Conservation (phyloP, 1,139 yeast species). For the Geotrichum aggregatum region DNA sequence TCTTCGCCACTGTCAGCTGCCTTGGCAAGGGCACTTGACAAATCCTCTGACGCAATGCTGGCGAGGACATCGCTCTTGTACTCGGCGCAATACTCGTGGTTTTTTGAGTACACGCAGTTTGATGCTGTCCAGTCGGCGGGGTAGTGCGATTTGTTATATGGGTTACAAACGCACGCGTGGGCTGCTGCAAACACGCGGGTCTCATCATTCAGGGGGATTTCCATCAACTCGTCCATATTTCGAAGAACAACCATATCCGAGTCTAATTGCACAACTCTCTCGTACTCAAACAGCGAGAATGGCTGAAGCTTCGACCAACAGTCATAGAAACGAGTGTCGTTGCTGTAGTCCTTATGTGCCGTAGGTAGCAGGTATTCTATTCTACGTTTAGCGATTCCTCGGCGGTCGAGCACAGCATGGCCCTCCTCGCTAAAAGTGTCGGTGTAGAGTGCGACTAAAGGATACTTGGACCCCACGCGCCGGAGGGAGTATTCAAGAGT, state of each 20-base stretch:
- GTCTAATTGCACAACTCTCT: constrained; percentile 51
- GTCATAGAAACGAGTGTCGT: constrained; percentile 51
- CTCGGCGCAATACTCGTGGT: constrained; percentile 26
- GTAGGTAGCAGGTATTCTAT: constrained; percentile 46
- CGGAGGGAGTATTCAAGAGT: constrained; percentile 48
- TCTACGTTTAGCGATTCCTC: constrained; percentile 43
- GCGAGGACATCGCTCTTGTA: constrained; percentile 12
- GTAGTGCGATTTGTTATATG: constrained; percentile 47
- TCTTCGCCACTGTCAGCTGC: not conserved
- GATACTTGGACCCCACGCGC: constrained; percentile 43
- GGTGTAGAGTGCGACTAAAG: constrained; percentile 51
- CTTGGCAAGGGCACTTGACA: not conserved
- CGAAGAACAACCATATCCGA: constrained; percentile 52
- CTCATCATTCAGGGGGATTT: constrained; percentile 36
- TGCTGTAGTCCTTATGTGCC: constrained; percentile 42
- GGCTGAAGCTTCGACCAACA: constrained; percentile 58
- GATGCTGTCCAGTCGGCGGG: constrained; percentile 49
- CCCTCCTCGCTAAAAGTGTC: constrained; percentile 43
- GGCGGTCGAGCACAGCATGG: constrained; percentile 39
- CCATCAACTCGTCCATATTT: constrained; percentile 56
- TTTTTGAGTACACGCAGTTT: constrained; percentile 49
- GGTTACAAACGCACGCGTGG: constrained; percentile 61
- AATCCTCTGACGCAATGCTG: not conserved
- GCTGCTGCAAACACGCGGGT: constrained; percentile 48
- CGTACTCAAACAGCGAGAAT: constrained; percentile 47